phyloP scores from a whole-genome alignment of 2,329 filamentous ascomycete genomes.

The Penicillium thymicola region DNA sequence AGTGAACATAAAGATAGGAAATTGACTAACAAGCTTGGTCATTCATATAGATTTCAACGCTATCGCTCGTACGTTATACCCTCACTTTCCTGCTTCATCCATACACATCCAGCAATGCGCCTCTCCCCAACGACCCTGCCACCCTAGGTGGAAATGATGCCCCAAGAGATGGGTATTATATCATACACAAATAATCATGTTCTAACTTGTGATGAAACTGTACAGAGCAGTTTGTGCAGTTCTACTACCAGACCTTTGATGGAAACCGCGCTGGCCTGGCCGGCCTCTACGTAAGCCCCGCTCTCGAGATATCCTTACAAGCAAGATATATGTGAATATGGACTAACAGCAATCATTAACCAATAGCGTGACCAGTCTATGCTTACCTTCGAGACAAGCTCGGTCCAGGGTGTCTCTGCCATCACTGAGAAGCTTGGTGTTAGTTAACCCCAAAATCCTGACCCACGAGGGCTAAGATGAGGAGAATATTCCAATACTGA shows the following conservation, averaged over 20 bases:
- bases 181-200: background rate
- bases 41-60: constrained; percentile 34
- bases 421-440: constrained; percentile 84
- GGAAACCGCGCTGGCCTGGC: constrained; percentile 61
- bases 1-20: background rate
- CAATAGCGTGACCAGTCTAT: constrained; percentile 75
- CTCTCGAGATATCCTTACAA: background rate
- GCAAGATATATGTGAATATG: background rate
- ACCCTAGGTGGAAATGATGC: background rate
- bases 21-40: constrained; percentile 12
- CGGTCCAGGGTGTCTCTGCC: constrained; percentile 58
- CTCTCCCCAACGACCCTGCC: constrained; percentile 8
- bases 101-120: constrained; percentile 3
- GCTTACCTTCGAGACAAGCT: constrained; percentile 82
- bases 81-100: background rate
- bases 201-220: constrained; percentile 21
- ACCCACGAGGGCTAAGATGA: too few relatives aligned
- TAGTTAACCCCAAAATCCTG: constrained; percentile 32
- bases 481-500: background rate
- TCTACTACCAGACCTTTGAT: constrained; percentile 91
- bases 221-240: constrained; percentile 79
- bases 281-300: constrained; percentile 71
- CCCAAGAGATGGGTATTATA: background rate
- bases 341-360: constrained; percentile 10
- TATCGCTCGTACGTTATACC: constrained; percentile 39